phyloP scores from a whole-genome alignment of 192 early-diverging fungal genomes.

The Gryganskiella cystojenkinii region DNA sequence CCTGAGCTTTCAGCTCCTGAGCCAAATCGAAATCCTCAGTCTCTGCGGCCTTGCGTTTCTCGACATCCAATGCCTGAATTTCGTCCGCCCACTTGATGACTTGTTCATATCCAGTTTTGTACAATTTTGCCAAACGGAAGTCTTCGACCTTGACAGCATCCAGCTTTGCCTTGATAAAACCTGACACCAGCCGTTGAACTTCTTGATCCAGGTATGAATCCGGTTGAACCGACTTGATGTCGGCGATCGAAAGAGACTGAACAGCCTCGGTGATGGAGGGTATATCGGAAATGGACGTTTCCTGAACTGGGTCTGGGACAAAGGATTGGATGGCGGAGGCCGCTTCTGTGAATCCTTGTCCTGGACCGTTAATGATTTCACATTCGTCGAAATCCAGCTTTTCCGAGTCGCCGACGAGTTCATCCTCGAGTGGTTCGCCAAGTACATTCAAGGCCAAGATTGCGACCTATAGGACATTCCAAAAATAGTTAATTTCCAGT shows the following conservation, averaged over 20 bases:
- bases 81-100: conserved; percentile 56
- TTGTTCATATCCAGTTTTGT: conserved; percentile 64
- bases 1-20: conserved; percentile 69
- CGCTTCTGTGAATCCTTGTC: conserved; percentile 36
- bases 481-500: no score
- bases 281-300: background rate
- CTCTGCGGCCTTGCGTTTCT: conserved; percentile 69
- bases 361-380: conserved; percentile 48
- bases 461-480: conserved; percentile 59
- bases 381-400: conserved; percentile 38
- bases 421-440: conserved; percentile 60
- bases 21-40: conserved; percentile 83
- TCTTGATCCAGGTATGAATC: conserved; percentile 38
- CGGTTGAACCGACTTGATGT: conserved; percentile 30
- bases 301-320: conserved; percentile 8
- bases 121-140: conserved; percentile 69
- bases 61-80: conserved; percentile 60
- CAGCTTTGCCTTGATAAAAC: conserved; percentile 42
- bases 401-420: conserved; percentile 36
- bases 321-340: conserved; percentile 5
- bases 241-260: conserved; percentile 21
- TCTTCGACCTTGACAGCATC: conserved; percentile 64
- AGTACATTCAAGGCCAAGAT: conserved; percentile 70
- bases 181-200: conserved; percentile 7
- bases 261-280: conserved; percentile 22